Evolutionary conservation across 257 asterid species (phyloP).

Genomic region (Dorcoceras hygrometricum): DNA sequence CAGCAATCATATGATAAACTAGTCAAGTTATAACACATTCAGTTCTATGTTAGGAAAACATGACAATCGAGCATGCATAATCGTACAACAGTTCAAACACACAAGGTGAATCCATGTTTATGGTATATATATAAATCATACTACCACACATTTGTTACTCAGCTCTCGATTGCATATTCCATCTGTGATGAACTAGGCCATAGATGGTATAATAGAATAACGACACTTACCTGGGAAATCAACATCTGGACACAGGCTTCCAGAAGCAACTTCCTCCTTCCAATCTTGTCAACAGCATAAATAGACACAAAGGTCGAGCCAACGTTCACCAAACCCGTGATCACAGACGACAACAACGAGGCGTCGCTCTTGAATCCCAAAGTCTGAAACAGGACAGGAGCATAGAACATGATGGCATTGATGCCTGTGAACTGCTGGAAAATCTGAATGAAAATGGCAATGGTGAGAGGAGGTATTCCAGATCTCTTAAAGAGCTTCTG

Average conservation of each 20-base stretch:
- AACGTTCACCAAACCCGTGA: slow-evolving; percentile 61
- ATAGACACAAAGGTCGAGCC: slow-evolving; percentile 56
- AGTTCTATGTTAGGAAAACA: background rate
- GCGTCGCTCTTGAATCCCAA: slow-evolving; percentile 52
- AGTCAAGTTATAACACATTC: background rate
- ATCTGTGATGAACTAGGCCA: no score
- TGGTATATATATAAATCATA: background rate
- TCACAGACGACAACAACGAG: slow-evolving; percentile 46
- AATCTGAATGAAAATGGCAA: slow-evolving; percentile 38
- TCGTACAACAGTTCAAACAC: background rate
- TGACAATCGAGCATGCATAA: background rate
- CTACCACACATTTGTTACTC: background rate
- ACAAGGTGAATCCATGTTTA: background rate
- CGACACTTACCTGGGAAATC: slow-evolving; percentile 36
- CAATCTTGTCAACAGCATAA: slow-evolving; percentile 46
- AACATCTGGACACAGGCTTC: slow-evolving; percentile 70
- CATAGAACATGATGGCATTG: slow-evolving; percentile 75
- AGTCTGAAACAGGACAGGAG: slow-evolving; percentile 66
- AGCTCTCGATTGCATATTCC: background rate
- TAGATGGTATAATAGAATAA: background rate
- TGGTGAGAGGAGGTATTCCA: slow-evolving; percentile 46
- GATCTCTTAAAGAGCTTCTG: slow-evolving; percentile 37
- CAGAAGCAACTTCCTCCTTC: slow-evolving; percentile 68
- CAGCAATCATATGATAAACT: no score
- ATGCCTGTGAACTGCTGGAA: slow-evolving; percentile 84